A percentile compares a stretch with the other conserved stretches of the same genome.
phyloP scores from a whole-genome alignment of 2,329 filamentous ascomycete species.

The Sporothrix mexicana region DNA sequence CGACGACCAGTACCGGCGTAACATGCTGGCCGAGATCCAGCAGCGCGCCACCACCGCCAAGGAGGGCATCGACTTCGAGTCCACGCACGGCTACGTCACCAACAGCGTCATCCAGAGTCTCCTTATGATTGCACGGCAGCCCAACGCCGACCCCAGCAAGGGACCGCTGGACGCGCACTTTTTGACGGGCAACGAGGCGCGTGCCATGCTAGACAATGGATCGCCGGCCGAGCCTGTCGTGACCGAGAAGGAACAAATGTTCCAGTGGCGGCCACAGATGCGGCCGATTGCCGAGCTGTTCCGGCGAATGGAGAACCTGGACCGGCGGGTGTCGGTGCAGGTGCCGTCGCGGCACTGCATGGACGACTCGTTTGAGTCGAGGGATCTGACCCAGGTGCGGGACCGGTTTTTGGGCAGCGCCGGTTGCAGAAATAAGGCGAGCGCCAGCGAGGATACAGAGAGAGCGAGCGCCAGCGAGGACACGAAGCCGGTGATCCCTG shows the following conservation, averaged over 20 bases:
- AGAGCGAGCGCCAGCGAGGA: not conserved
- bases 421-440: not conserved
- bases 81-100: conserved; percentile 36
- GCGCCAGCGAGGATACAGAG: not conserved
- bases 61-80: not conserved
- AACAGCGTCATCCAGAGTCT: conserved; percentile 35
- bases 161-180: conserved; percentile 36
- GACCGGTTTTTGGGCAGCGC: conserved; percentile 38
- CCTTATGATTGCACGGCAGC: conserved; percentile 33
- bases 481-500: not conserved
- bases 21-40: conserved; percentile 35
- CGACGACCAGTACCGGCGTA: conserved; percentile 34
- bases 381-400: conserved; percentile 38
- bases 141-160: conserved; percentile 28
- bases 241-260: conserved; percentile 41
- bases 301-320: conserved; percentile 42
- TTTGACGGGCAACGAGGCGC: conserved; percentile 37
- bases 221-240: conserved; percentile 39
- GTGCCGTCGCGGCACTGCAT: conserved; percentile 41
- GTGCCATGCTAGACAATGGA: conserved; percentile 34
- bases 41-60: not conserved
- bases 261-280: conserved; percentile 38
- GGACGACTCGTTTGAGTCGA: conserved; percentile 40
- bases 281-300: conserved; percentile 42
- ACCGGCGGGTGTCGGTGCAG: conserved; percentile 41